Percentiles rank a stretch among this genome's conserved stretches.
These are phyloP conservation scores for Didymella lethalis DNA, from an alignment of 2,329 filamentous ascomycete genomes.

Conservation along the genomic window DNA sequence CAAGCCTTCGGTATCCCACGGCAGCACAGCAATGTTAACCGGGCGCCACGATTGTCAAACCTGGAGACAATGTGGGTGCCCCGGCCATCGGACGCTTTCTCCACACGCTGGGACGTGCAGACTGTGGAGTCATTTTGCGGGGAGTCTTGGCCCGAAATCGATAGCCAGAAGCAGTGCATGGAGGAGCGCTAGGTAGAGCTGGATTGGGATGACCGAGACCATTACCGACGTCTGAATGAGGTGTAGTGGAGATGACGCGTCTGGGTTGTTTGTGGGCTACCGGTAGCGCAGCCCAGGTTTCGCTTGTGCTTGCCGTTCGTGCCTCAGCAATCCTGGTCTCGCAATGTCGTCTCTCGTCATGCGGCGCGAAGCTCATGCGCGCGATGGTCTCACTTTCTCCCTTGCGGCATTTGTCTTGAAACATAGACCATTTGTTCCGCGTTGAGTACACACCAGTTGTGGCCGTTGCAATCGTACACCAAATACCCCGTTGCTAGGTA, in stretches of 20 bases:
- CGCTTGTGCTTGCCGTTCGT: not conserved
- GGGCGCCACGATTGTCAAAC: conserved; percentile 11
- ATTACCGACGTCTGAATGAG: not conserved
- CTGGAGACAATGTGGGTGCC: conserved; percentile 7
- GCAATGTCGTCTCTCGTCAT: not conserved
- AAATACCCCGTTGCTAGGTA: not conserved
- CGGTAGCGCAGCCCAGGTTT: not conserved
- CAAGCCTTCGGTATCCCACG: conserved; percentile 22
- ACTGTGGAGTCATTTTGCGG: not conserved
- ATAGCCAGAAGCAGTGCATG: not conserved
- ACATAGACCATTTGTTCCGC: too few species aligned
- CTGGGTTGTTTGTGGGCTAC: not conserved
- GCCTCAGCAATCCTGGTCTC: not conserved
- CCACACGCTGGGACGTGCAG: not conserved
- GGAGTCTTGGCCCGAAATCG: not conserved
- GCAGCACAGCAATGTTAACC: conserved; percentile 6
- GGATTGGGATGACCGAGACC: conserved; percentile 4
- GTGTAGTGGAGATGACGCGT: not conserved
- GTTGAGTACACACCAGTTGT: not conserved
- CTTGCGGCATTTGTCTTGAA: not conserved
- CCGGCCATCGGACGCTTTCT: conserved; percentile 1
- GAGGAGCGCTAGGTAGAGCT: conserved; percentile 1
- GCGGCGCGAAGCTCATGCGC: not conserved
- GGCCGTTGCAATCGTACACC: not conserved
- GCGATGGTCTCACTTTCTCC: not conserved